Base-by-base conservation (phyloP, 805 yeast species). In the Sungouiozyma intestinalis region DNA sequence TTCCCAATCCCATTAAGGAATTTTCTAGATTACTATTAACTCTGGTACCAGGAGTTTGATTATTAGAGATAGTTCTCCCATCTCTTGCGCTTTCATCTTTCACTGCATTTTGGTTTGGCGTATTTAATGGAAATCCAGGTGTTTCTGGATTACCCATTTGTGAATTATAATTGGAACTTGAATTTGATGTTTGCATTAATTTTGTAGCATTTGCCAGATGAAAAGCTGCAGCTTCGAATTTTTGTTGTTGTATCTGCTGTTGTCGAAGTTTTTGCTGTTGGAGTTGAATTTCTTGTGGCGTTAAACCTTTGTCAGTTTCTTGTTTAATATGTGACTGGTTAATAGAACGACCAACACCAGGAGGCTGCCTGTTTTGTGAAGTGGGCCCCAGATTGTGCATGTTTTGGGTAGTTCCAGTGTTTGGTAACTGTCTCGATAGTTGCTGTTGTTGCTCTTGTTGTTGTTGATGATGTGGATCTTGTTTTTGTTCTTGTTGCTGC, bases 221-320 rank as follows among this genome's bases (percentile, higher is more conserved):
- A 35, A 50, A 56, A 14, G 62, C 62, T 4, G 62, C 64, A 6
- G 56, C 58, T 44, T 60, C 63, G 37, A 57, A 57, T 27, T 57
- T 49, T 37, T 58, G 62, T 34, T 60, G 63, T 41, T 60, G 64
- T 4, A 57, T 38, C 40, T 60, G 64, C 35, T 59, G 63, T 41
- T 60, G 63, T 45, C 61, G 53, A 40, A 60, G 47, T 39, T 56
- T 53, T 45, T 57, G 63, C 33, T 60, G 64, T 36, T 58, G 64
- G 24, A 47, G 45, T 45, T 60, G 64, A 31, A 60, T 60, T 21
- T 57, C 64, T 39, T 55, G 60, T 8, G 63, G 64, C 2, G 63
- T 58, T 19, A 60, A 45, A 2, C 60, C 63, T 21, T 49, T 51
- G 4, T 48, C 55, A 24, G 29, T 24, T 11, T 24, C 29, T 24